Conservation (phyloP, 1,139 yeast species). For the Taiozyma sp. region DNA sequence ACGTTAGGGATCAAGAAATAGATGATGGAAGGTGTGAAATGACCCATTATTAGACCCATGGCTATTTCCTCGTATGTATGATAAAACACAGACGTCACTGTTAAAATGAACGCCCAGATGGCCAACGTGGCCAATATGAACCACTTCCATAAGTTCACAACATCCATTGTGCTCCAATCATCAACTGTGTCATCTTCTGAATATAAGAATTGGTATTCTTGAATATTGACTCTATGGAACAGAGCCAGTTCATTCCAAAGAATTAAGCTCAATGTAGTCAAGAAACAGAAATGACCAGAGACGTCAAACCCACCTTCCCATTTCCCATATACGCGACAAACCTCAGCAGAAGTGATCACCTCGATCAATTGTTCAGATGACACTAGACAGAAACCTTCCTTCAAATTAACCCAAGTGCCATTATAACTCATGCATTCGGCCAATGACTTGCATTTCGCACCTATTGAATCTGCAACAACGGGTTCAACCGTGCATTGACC, state of each 20-base stretch:
- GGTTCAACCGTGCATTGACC: constrained; percentile 26
- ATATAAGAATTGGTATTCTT: constrained; percentile 9
- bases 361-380: constrained; percentile 10
- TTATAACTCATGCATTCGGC: constrained; percentile 13
- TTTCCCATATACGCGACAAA: constrained; percentile 25
- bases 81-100: constrained; percentile 54
- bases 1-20: constrained; percentile 24
- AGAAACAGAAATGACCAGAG: constrained; percentile 58
- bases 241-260: constrained; percentile 32
- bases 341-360: constrained; percentile 13
- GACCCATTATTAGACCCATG: constrained; percentile 45
- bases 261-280: constrained; percentile 43
- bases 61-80: constrained; percentile 55
- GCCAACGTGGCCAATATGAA: constrained; percentile 18
- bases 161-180: constrained; percentile 4
- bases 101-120: constrained; percentile 41
- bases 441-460: constrained; percentile 1
- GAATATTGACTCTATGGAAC: constrained; percentile 5
- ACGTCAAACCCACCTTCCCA: constrained; percentile 60
- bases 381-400: constrained; percentile 11
- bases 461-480: constrained; percentile 5
- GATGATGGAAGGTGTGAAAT: constrained; percentile 34
- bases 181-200: background rate
- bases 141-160: constrained; percentile 7
- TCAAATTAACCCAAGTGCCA: constrained; percentile 19